Evolutionary conservation across 1,284 basidiomycete genomes (phyloP).

Genomic region (Ceratobasidium sp.): DNA sequence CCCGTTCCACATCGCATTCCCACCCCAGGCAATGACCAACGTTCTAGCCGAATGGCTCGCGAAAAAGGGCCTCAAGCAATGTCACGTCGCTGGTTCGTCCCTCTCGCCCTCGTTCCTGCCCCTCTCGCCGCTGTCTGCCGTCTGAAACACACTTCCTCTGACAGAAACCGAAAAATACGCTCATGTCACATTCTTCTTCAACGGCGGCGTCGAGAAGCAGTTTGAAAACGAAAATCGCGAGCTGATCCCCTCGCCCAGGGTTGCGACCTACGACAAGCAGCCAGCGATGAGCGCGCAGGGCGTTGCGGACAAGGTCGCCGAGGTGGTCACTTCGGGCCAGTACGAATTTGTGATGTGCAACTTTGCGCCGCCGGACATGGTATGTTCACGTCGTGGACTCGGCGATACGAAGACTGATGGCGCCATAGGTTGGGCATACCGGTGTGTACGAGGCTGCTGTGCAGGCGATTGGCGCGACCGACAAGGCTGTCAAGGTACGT

Average conservation of each 20-base stretch:
- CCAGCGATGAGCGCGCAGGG: conserved; percentile 86
- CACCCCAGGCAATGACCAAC: conserved; percentile 87
- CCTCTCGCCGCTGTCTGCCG: neutral
- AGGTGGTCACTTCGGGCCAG: conserved; percentile 71
- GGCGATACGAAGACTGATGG: neutral
- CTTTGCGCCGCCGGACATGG: conserved; percentile 95
- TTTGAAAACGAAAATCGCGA: conserved; percentile 81
- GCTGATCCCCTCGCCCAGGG: conserved; percentile 86
- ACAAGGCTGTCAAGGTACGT: conserved; percentile 72
- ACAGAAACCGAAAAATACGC: conserved; percentile 92
- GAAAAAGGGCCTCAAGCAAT: conserved; percentile 78
- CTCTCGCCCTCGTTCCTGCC: neutral
- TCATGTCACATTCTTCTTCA: conserved; percentile 96
- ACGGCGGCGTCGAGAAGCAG: conserved; percentile 90
- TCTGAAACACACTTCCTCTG: neutral
- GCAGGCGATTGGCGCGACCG: conserved; percentile 80
- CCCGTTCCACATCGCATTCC: conserved; percentile 86
- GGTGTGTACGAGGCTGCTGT: conserved; percentile 88
- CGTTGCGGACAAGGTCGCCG: conserved; percentile 87
- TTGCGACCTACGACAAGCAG: conserved; percentile 80
- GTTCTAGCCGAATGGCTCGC: conserved; percentile 89
- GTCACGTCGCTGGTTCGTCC: conserved; percentile 76
- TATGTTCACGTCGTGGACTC: conserved; percentile 49
- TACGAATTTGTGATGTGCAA: conserved; percentile 95
- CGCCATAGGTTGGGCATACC: conserved; percentile 78